Evolutionary conservation across 805 yeast genomes (phyloP).

Genomic region (Pichia scutulata): DNA sequence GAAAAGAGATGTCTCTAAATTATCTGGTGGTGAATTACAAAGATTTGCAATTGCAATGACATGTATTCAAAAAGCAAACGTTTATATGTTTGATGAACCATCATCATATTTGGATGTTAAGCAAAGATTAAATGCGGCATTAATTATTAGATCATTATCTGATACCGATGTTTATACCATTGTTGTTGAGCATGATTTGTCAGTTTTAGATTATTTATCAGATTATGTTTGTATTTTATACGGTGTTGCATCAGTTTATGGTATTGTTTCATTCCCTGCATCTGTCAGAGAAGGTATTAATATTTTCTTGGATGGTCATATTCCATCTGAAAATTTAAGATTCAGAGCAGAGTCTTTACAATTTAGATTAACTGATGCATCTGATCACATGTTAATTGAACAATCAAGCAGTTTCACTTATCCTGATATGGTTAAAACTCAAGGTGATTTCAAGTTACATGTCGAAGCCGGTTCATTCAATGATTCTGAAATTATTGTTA

Average conservation of each 20-base stretch:
- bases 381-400: conserved; percentile 67
- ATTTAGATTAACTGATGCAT: conserved; percentile 86
- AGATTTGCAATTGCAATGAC: conserved; percentile 98
- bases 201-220: conserved; percentile 92
- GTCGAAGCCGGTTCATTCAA: conserved; percentile 87
- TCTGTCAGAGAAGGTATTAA: conserved; percentile 99
- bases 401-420: conserved; percentile 71
- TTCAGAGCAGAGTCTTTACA: conserved; percentile 94
- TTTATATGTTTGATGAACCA: conserved; percentile 99
- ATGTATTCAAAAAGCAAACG: conserved; percentile 89
- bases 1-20: conserved; percentile 79
- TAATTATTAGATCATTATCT: conserved; percentile 80
- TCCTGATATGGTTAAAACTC: conserved; percentile 79
- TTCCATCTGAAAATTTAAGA: conserved; percentile 93
- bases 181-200: conserved; percentile 97
- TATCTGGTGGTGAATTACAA: conserved; percentile 98
- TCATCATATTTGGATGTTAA: conserved; percentile 97
- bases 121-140: conserved; percentile 97
- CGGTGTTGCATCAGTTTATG: conserved; percentile 98
- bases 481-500: conserved; percentile 92
- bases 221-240: conserved; percentile 95
- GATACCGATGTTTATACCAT: conserved; percentile 76
- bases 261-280: conserved; percentile 94
- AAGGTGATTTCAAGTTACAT: conserved; percentile 87
- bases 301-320: conserved; percentile 96